Percentiles rank a stretch among this genome's conserved stretches.
Conservation (phyloP, 768 basidiomycete genomes). For the Phanerodontia chrysosporium region DNA sequence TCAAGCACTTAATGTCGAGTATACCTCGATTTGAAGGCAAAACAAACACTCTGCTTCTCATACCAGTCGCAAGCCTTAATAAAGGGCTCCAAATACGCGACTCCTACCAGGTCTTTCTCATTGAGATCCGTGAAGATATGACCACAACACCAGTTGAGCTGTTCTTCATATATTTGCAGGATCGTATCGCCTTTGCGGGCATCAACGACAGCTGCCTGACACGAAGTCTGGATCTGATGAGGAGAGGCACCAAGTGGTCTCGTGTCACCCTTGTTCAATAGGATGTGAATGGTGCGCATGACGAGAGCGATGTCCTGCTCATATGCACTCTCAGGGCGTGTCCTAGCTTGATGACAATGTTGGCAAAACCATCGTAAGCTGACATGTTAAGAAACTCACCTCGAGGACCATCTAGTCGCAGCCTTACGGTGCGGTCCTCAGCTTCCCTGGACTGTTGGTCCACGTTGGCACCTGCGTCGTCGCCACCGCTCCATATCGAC, state of each 20-base stretch:
- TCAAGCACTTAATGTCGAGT: constrained; percentile 42
- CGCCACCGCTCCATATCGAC: too few relatives aligned
- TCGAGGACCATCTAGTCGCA: too few relatives aligned
- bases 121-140: constrained; percentile 37
- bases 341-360: constrained; percentile 18
- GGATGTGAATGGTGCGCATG: constrained; percentile 30
- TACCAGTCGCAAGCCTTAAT: constrained; percentile 59
- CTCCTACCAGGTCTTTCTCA: constrained; percentile 23
- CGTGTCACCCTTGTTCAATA: constrained; percentile 35
- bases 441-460: too few relatives aligned
- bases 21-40: not conserved
- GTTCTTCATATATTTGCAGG: constrained; percentile 51
- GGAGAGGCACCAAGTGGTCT: constrained; percentile 42
- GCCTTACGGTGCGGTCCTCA: too few relatives aligned
- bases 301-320: constrained; percentile 28
- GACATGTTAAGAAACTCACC: too few relatives aligned
- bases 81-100: constrained; percentile 57
- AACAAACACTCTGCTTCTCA: constrained; percentile 50
- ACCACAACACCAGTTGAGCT: constrained; percentile 53
- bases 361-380: too few relatives aligned
- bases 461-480: too few relatives aligned
- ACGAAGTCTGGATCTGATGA: constrained; percentile 53
- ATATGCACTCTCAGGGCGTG: constrained; percentile 1
- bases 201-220: constrained; percentile 49
- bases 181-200: constrained; percentile 52